These are phyloP conservation scores for Sporothrix mexicana DNA, from an alignment of 2,329 filamentous ascomycete genomes.

Conservation along the genomic window DNA sequence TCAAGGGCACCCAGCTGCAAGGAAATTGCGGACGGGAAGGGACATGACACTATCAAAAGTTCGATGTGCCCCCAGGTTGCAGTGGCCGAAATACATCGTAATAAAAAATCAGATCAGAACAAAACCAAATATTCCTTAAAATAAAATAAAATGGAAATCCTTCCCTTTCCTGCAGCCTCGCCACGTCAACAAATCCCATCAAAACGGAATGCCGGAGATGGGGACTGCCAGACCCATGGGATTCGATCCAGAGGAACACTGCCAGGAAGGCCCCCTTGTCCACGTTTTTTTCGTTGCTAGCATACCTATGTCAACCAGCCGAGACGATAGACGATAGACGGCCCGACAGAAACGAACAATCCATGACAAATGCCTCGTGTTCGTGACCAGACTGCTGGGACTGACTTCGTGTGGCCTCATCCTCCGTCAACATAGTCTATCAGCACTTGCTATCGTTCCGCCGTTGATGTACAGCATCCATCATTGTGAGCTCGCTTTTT, in stretches of 20 bases:
- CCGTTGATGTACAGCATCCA: neutral
- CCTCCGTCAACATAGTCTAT: no score
- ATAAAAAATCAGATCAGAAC: no score
- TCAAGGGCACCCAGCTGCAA: conserved; percentile 2
- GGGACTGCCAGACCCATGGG: neutral
- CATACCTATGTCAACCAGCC: neutral
- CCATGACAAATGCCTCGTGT: neutral
- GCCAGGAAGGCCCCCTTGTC: neutral
- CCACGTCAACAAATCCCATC: neutral
- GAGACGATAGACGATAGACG: neutral
- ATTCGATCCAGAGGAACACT: neutral
- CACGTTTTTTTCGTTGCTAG: neutral
- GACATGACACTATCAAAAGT: neutral
- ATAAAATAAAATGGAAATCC: no score
- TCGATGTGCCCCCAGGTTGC: neutral
- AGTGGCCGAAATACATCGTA: no score
- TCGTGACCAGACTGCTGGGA: no score
- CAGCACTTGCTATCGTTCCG: neutral
- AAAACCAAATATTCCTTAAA: no score
- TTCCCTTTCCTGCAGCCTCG: neutral
- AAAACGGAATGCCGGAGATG: conserved; percentile 2
- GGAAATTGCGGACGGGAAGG: conserved; percentile 10
- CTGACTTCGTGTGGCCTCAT: no score
- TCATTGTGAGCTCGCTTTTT: no score
- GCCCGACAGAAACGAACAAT: neutral